Conservation (phyloP, 768 basidiomycete species). For the Suillus brevipes region DNA sequence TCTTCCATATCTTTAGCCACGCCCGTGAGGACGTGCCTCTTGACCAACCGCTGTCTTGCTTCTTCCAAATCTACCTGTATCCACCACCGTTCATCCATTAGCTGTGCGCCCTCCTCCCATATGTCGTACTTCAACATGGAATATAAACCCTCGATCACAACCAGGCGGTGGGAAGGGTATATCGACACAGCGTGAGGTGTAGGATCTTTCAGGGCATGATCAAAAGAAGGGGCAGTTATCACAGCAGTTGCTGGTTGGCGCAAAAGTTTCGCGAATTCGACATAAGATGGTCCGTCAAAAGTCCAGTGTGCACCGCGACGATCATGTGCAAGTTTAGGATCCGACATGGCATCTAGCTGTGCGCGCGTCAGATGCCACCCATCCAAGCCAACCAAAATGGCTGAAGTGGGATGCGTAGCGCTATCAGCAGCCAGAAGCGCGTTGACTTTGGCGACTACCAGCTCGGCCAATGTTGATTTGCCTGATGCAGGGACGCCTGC, state of each 20-base stretch:
- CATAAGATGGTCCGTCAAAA: slow-evolving; percentile 76
- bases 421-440: slow-evolving; percentile 28
- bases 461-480: slow-evolving; percentile 74
- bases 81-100: slow-evolving; percentile 81
- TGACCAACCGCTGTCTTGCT: slow-evolving; percentile 61
- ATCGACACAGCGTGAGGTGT: slow-evolving; percentile 58
- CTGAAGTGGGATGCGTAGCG: slow-evolving; percentile 26
- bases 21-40: slow-evolving; percentile 76
- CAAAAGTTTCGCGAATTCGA: slow-evolving; percentile 61
- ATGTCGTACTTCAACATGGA: slow-evolving; percentile 69
- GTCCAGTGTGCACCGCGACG: slow-evolving; percentile 90
- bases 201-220: slow-evolving; percentile 88
- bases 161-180: slow-evolving; percentile 64
- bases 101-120: slow-evolving; percentile 64
- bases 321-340: slow-evolving; percentile 76
- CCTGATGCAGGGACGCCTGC: slow-evolving; percentile 84
- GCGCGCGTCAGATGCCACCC: slow-evolving; percentile 90
- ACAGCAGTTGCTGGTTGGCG: slow-evolving; percentile 36
- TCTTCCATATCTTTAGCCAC: slow-evolving; percentile 65
- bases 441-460: slow-evolving; percentile 58
- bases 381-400: slow-evolving; percentile 77
- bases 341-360: slow-evolving; percentile 72
- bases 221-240: slow-evolving; percentile 79
- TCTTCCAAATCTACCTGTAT: slow-evolving; percentile 56
- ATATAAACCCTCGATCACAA: slow-evolving; percentile 92